phyloP scores from a whole-genome alignment of 108 stramenopile genomes.

The Skeletonema potamos region DNA sequence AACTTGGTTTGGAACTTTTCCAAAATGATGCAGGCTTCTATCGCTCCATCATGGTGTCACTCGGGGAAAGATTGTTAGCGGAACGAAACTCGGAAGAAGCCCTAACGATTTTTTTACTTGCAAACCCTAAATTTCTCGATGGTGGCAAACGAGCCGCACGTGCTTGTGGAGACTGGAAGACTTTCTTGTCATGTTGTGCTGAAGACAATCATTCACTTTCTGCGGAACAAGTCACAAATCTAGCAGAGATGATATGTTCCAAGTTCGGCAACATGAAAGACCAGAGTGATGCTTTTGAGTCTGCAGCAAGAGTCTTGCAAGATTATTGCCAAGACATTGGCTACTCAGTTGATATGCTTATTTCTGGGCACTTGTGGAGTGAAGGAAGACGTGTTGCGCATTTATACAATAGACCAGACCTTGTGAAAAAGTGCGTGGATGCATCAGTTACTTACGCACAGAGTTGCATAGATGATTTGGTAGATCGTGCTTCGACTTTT shows the following conservation, averaged over 20 bases:
- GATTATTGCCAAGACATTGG: conserved; percentile 74
- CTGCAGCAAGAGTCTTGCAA: conserved; percentile 74
- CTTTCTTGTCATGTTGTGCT: conserved; percentile 57
- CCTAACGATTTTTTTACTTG: conserved; percentile 60
- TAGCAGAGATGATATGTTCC: conserved; percentile 42
- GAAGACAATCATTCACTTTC: conserved; percentile 26
- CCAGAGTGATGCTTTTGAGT: conserved; percentile 40
- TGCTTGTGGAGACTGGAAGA: conserved; percentile 71
- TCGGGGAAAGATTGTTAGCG: conserved; percentile 63
- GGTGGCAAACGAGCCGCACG: conserved; percentile 71
- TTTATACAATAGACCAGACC: conserved; percentile 51
- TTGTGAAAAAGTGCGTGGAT: conserved; percentile 62
- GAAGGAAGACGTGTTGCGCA: conserved; percentile 65
- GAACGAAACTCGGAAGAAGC: conserved; percentile 57
- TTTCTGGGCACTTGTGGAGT: conserved; percentile 68
- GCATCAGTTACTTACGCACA: conserved; percentile 57
- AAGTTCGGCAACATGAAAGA: conserved; percentile 29
- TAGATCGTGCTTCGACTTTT: conserved; percentile 60
- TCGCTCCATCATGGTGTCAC: conserved; percentile 54
- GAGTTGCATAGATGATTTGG: conserved; percentile 61
- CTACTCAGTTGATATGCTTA: conserved; percentile 70
- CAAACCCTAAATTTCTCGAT: conserved; percentile 58
- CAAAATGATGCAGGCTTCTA: conserved; percentile 32
- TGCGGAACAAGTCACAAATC: conserved; percentile 16
- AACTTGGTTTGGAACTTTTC: conserved; percentile 65